Evolutionary conservation across 148 eudicot species (phyloP), one percentile per base, ranked within the genome.

Genomic region (Drosera capensis): DNA sequence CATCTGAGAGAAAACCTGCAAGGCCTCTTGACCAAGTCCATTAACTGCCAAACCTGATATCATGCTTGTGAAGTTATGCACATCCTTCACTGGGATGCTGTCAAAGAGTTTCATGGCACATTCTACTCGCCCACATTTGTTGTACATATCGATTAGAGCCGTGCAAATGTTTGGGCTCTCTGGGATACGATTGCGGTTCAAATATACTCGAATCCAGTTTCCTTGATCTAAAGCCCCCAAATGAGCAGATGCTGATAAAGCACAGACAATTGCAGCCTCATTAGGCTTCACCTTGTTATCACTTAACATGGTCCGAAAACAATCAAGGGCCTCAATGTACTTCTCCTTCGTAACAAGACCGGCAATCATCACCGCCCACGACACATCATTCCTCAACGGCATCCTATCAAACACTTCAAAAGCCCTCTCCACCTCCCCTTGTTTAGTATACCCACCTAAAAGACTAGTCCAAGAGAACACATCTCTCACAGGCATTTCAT

Each of bases 311-410:
- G 47, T 40, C 2, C 45, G 54, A 47, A 80, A 80, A 66, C 46
- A 67, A 39, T 58, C 54, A 26, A 81, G 63, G 23, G 79, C 93
- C 44, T 81, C 80, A 15, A 63, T 14, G 48, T 68, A 72, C 70
- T 19, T 70, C 19, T 67, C 70, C 49, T 52, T 49, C 29, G 60
- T 56, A 52, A 80, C 76, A 51, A 70, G 70, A 57, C 88, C 88
- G 3, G 85, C 71, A 40, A 84, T 70, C 75, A 79, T 63, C 26
- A 71, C 88, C 0, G 73, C 52, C 94, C 94, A 84, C 2, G 88
- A 79, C 0, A 79, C 85, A 62, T 74, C 75, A 63, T 79, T 84
- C 16, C 68, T 55, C 29, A 54, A 31, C 0, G 55, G 71, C 90
- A 80, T 69, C 36, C 51, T 56, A 15, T 37, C 36, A 37, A 80